phyloP scores from a whole-genome alignment of 2,329 filamentous ascomycete genomes.

The Beauveria brongniartii region DNA sequence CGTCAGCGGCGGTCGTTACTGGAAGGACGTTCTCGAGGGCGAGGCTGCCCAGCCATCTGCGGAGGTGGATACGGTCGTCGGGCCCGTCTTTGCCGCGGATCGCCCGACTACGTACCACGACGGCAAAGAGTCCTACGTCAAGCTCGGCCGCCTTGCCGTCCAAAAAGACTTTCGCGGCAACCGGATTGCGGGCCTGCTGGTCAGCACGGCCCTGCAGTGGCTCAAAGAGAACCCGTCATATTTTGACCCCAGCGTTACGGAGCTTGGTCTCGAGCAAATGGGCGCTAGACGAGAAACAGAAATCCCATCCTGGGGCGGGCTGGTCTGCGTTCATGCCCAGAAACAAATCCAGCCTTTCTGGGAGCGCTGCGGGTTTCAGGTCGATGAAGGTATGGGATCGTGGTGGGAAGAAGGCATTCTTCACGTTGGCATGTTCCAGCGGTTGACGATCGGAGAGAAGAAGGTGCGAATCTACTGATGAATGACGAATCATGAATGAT shows the following conservation, averaged over 20 bases:
- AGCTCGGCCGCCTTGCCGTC: slow-evolving; percentile 72
- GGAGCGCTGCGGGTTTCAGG: slow-evolving; percentile 61
- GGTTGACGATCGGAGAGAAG: slow-evolving; percentile 30
- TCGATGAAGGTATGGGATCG: slow-evolving; percentile 63
- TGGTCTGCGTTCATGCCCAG: slow-evolving; percentile 77
- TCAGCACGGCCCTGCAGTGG: slow-evolving; percentile 62
- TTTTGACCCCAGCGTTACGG: slow-evolving; percentile 43
- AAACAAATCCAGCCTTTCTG: slow-evolving; percentile 56
- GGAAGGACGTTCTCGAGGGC: slow-evolving; percentile 32
- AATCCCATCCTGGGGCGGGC: slow-evolving; percentile 60
- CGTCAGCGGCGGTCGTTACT: slow-evolving; percentile 39
- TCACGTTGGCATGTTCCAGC: slow-evolving; percentile 74
- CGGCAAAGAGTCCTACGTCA: slow-evolving; percentile 67
- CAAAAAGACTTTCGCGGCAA: slow-evolving; percentile 55
- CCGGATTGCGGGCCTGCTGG: slow-evolving; percentile 56
- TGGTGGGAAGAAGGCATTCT: slow-evolving; percentile 82
- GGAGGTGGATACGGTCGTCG: not conserved
- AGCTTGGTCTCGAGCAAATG: slow-evolving; percentile 35
- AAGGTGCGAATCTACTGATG: slow-evolving; percentile 19
- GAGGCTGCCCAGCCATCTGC: slow-evolving; percentile 7
- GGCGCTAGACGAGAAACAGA: slow-evolving; percentile 30
- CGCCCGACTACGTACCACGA: slow-evolving; percentile 46
- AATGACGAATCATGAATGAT: not conserved
- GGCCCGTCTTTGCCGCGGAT: slow-evolving; percentile 26
- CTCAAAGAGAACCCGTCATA: slow-evolving; percentile 50